Percentiles rank a stretch among this genome's conserved stretches.
Evolutionary conservation across 2,329 filamentous ascomycete genomes (phyloP).

Genomic region (Sporothrix inflata): DNA sequence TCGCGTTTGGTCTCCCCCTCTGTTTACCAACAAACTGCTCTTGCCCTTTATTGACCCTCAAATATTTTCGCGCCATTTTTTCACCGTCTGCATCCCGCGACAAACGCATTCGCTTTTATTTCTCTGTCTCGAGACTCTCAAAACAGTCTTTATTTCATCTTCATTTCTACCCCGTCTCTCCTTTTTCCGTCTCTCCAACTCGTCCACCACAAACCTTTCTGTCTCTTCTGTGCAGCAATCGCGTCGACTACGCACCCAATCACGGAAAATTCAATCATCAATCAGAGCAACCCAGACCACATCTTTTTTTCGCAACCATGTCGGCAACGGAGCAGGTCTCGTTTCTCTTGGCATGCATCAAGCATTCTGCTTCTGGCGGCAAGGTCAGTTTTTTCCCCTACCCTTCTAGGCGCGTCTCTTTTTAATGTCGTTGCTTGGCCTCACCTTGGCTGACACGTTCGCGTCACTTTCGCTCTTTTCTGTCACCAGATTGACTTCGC

Average conservation of each 20-base stretch:
- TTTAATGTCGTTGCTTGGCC: neutral
- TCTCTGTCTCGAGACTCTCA: neutral
- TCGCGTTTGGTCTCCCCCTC: neutral
- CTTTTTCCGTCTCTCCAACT: neutral
- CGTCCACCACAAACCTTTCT: neutral
- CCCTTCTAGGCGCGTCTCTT: neutral
- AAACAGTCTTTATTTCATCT: neutral
- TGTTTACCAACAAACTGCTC: neutral
- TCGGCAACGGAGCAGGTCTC: neutral
- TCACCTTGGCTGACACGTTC: neutral
- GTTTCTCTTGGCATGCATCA: neutral
- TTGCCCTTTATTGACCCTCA: neutral
- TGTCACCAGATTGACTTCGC: constrained; percentile 63
- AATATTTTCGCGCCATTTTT: neutral
- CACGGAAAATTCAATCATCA: neutral
- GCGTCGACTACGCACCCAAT: neutral
- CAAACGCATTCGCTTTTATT: neutral
- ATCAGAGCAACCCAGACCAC: no score
- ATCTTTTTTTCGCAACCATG: neutral
- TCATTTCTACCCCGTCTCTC: neutral
- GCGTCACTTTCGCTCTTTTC: neutral
- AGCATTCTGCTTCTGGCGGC: constrained; percentile 45
- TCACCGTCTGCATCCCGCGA: neutral
- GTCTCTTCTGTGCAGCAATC: neutral
- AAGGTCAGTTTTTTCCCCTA: constrained; percentile 50